Base-by-base conservation (phyloP, 768 basidiomycete genomes). In the Amanita muscaria region DNA sequence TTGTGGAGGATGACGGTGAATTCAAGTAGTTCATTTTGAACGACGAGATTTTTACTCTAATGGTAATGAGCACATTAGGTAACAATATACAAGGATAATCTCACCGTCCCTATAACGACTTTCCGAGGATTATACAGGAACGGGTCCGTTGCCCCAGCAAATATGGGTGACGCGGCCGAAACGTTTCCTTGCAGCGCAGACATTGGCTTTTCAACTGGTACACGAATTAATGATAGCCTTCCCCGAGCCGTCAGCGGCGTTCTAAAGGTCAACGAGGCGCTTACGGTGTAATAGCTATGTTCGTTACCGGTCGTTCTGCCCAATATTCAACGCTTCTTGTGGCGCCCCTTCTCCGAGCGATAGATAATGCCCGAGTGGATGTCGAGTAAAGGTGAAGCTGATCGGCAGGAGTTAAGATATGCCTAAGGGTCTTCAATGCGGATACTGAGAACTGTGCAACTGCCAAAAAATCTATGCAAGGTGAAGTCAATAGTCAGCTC, bases 71-170 rank as follows among this genome's bases (percentile, higher is more conserved):
- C 16, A 37, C 10, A 41, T 15, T n/a, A 34, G 31, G 30, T 23
- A 24, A 19, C 40, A 12, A 38, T 24, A 23, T 12, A 37, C 4
- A 6, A 22, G 51, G 69, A 55, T 33, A 88, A 85, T 70, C 80
- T 80, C 12, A 69, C 69, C 23, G 70, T 64, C 32, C 29, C 44
- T n/a, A 18, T 15, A 22, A 67, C 61, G 5, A 73, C 62, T 56
- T 75, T 80, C 46, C 93, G 70, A 2, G 94, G 94, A 59, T 97
- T 92, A 59, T 96, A 96, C 46, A 98, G 65, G 64, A 97, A 97
- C 1, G 88, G 83, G 58, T 92, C 86, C 16, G 72, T 76, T 23
- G 69, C 66, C 3, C 80, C 80, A 33, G 70, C 65, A 3, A 83
- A 61, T 38, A 82, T 67, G 2, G 80, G 71, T 21, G 63, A 64